phyloP scores from a whole-genome alignment of 1,284 basidiomycete genomes.

The Tylopilus orsonianus region DNA sequence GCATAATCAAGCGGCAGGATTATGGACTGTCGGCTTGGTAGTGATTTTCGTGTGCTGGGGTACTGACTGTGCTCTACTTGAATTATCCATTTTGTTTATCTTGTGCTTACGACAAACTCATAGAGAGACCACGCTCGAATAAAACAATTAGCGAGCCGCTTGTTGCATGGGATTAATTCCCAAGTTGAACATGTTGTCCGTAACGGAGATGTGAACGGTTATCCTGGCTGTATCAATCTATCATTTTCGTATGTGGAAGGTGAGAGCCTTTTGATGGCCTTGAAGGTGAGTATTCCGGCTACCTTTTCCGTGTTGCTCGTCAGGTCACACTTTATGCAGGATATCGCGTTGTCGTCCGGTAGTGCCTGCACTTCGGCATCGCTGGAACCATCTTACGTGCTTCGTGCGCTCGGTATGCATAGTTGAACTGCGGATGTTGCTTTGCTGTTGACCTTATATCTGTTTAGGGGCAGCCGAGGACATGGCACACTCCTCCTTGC shows the following conservation, averaged over 20 bases:
- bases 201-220: conserved; percentile 89
- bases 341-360: conserved; percentile 96
- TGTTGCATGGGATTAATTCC: conserved; percentile 80
- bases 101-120: conserved; percentile 14
- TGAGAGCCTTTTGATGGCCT: conserved; percentile 95
- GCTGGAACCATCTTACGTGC: conserved; percentile 96
- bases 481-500: conserved; percentile 97
- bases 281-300: conserved; percentile 73
- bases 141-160: conserved; percentile 74
- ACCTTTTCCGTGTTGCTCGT: neutral
- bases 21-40: conserved; percentile 48
- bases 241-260: conserved; percentile 98
- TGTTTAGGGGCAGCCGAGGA: conserved; percentile 87
- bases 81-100: conserved; percentile 7
- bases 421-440: neutral
- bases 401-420: conserved; percentile 82
- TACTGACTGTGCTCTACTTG: conserved; percentile 58
- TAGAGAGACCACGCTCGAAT: conserved; percentile 86
- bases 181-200: conserved; percentile 89
- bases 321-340: conserved; percentile 44
- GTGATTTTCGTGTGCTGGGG: conserved; percentile 84
- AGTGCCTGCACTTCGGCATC: conserved; percentile 99
- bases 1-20: conserved; percentile 39
- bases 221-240: conserved; percentile 92
- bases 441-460: conserved; percentile 8